A percentile compares a stretch with the other conserved stretches of the same genome.
Evolutionary conservation across 495 filamentous ascomycete genomes (phyloP).

Genomic region (Sporormia fimetaria): DNA sequence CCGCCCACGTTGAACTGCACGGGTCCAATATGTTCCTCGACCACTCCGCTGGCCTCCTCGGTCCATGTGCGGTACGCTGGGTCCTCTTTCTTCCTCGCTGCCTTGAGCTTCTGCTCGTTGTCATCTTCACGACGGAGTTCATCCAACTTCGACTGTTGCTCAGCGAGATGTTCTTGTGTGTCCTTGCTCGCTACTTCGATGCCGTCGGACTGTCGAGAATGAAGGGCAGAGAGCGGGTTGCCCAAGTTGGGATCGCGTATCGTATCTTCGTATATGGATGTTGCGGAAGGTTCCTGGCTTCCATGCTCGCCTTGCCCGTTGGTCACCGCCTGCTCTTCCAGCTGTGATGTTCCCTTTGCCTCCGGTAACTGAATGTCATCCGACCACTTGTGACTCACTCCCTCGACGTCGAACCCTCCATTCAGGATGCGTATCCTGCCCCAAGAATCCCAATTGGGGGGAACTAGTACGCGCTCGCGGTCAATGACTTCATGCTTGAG

Average conservation of each 20-base stretch:
- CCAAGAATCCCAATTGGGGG: constrained; percentile 97
- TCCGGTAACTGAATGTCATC: constrained; percentile 54
- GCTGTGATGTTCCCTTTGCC: background rate
- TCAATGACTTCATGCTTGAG: constrained; percentile 94
- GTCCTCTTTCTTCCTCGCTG: constrained; percentile 34
- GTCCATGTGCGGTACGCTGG: constrained; percentile 10
- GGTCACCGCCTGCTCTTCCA: constrained; percentile 1
- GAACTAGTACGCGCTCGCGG: constrained; percentile 85
- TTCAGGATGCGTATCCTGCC: constrained; percentile 87
- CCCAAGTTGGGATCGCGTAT: constrained; percentile 62
- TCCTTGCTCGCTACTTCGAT: constrained; percentile 66
- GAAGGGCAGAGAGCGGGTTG: constrained; percentile 39
- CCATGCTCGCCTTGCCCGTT: background rate
- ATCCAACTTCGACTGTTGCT: constrained; percentile 64
- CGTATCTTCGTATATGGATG: constrained; percentile 64
- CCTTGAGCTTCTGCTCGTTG: constrained; percentile 41
- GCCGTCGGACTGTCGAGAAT: constrained; percentile 36
- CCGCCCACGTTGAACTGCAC: constrained; percentile 97
- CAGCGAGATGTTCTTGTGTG: constrained; percentile 65
- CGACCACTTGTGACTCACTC: constrained; percentile 70
- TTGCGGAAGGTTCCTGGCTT: constrained; percentile 35
- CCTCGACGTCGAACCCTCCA: constrained; percentile 91
- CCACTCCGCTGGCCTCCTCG: constrained; percentile 22
- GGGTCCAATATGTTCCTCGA: constrained; percentile 64
- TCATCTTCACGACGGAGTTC: constrained; percentile 45